Percentiles rank a stretch among this genome's conserved stretches.
Conservation (phyloP, 202 grass and related monocot genomes). For the Schoenoplectus tabernaemontani region DNA sequence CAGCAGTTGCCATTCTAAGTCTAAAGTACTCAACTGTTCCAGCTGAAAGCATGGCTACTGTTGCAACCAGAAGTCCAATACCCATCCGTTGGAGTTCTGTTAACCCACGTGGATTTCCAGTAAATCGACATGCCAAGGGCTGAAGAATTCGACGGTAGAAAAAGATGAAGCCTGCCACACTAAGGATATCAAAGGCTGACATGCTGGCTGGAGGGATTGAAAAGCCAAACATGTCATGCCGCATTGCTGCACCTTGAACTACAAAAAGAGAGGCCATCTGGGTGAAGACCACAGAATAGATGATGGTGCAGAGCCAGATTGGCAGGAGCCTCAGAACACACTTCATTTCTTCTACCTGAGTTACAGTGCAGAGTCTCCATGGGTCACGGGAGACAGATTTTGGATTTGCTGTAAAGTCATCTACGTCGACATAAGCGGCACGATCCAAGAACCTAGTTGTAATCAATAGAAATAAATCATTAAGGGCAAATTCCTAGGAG, state of each 20-base stretch:
- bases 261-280: constrained; percentile 99
- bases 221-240: constrained; percentile 42
- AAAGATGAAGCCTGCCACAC: constrained; percentile 71
- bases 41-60: constrained; percentile 66
- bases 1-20: constrained; percentile 25
- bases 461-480: background rate
- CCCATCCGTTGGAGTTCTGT: constrained; percentile 90
- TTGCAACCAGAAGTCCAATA: constrained; percentile 58
- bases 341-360: constrained; percentile 94
- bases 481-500: background rate
- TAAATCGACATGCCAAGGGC: constrained; percentile 43
- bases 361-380: constrained; percentile 73
- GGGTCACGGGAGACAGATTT: constrained; percentile 33
- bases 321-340: constrained; percentile 79
- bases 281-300: constrained; percentile 96
- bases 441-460: constrained; percentile 57
- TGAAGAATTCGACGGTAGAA: constrained; percentile 58
- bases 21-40: constrained; percentile 71
- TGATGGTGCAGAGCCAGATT: constrained; percentile 96
- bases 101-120: constrained; percentile 24
- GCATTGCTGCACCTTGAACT: constrained; percentile 87
- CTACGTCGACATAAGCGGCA: constrained; percentile 34
- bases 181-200: constrained; percentile 85
- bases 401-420: background rate
- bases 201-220: constrained; percentile 71